phyloP scores from a whole-genome alignment of 176 grass and related monocot species.

The Pontederia paniculata region DNA sequence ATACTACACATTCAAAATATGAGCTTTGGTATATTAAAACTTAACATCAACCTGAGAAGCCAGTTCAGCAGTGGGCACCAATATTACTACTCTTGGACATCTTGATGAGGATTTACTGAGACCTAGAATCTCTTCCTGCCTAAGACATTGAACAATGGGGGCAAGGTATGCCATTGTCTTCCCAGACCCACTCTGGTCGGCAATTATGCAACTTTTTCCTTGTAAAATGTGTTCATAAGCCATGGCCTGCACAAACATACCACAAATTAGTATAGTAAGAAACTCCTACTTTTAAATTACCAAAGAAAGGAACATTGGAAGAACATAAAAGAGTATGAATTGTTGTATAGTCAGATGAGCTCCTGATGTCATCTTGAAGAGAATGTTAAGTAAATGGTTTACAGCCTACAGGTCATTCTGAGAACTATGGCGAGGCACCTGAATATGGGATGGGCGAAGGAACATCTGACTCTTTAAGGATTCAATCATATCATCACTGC shows the following conservation, averaged over 20 bases:
- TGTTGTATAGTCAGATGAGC: no score
- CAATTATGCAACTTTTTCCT: constrained; percentile 80
- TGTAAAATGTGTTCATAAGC: constrained; percentile 57
- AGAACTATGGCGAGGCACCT: constrained; percentile 31
- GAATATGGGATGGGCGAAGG: constrained; percentile 76
- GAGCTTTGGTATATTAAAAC: not conserved
- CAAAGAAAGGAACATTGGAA: not conserved
- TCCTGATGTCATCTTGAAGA: no score
- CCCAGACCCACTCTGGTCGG: constrained; percentile 92
- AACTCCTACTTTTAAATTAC: not conserved
- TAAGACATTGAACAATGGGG: constrained; percentile 64
- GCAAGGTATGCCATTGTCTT: constrained; percentile 86
- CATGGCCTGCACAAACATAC: constrained; percentile 39
- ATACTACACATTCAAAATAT: not conserved
- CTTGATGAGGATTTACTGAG: constrained; percentile 43
- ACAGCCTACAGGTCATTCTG: not conserved
- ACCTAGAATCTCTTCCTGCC: constrained; percentile 55
- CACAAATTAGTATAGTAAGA: not conserved
- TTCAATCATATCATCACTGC: constrained; percentile 41
- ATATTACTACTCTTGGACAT: constrained; percentile 65
- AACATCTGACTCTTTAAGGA: constrained; percentile 44
- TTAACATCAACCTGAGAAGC: constrained; percentile 53
- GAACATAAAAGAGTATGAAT: not conserved
- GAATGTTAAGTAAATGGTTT: no score
- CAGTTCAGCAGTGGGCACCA: constrained; percentile 84